Evolutionary conservation across 192 early-diverging fungal genomes (phyloP).

Genomic region (Phycomyces nitens): DNA sequence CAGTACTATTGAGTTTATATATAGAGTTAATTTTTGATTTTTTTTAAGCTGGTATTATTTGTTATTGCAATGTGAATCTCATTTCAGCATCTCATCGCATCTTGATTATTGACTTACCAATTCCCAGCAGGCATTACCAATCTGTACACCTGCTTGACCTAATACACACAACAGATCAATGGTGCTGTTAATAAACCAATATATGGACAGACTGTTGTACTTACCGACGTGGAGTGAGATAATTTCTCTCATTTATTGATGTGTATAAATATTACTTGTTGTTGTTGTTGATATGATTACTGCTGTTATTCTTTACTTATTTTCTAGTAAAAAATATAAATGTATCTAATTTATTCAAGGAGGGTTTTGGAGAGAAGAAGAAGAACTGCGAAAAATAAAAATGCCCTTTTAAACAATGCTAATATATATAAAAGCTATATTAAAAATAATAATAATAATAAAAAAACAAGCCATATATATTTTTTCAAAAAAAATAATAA

Average conservation of each 20-base stretch:
- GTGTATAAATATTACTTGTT: background rate
- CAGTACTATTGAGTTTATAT: conserved; percentile 60
- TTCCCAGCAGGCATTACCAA: conserved; percentile 99
- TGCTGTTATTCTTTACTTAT: background rate
- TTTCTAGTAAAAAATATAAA: no score
- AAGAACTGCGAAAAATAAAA: no score
- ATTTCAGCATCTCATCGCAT: background rate
- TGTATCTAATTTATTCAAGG: no score
- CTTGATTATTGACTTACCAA: conserved; percentile 50
- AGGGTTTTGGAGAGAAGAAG: no score
- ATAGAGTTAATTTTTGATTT: no score
- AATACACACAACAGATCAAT: background rate
- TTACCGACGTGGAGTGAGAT: conserved; percentile 74
- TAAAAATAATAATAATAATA: no score
- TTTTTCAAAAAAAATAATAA: no score
- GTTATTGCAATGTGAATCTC: background rate
- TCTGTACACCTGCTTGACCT: conserved; percentile 96
- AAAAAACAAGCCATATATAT: no score
- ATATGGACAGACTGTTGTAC: background rate
- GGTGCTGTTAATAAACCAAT: background rate
- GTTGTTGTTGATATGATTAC: background rate
- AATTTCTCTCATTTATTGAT: conserved; percentile 57
- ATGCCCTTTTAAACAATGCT: no score
- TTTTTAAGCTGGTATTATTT: background rate
- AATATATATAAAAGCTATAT: no score